These are phyloP conservation scores for Rhodotorula paludigena DNA, from an alignment of 768 basidiomycete species.

Conservation along the genomic window DNA sequence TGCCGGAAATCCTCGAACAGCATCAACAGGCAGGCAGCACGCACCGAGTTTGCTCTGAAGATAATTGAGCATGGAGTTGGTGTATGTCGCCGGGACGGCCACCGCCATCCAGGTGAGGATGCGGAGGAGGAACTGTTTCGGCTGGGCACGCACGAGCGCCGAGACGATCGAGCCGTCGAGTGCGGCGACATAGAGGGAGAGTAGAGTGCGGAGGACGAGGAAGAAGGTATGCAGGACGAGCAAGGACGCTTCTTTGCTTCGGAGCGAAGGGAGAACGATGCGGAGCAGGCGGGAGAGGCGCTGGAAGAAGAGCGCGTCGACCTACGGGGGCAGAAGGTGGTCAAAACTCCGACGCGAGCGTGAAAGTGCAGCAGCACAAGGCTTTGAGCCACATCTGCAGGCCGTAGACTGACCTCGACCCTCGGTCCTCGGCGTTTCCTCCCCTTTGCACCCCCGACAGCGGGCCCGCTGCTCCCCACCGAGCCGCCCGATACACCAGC, in stretches of 20 bases:
- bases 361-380: no score
- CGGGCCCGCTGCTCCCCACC: no score
- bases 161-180: conserved; percentile 93
- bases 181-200: conserved; percentile 88
- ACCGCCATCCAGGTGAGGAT: conserved; percentile 85
- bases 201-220: conserved; percentile 79
- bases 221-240: conserved; percentile 83
- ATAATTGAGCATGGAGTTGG: conserved; percentile 59
- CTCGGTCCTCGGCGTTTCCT: conserved; percentile 4
- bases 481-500: no score
- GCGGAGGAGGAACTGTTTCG: conserved; percentile 70
- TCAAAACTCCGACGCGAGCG: background rate
- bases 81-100: conserved; percentile 73
- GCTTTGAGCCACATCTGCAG: background rate
- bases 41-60: conserved; percentile 77
- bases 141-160: conserved; percentile 80
- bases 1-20: background rate
- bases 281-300: conserved; percentile 69
- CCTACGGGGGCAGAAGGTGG: conserved; percentile 42
- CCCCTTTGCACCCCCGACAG: background rate
- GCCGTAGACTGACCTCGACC: conserved; percentile 5
- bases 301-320: conserved; percentile 86
- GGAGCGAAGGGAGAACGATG: conserved; percentile 80
- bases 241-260: conserved; percentile 80
- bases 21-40: background rate